A percentile compares a stretch with the other conserved stretches of the same genome.
Evolutionary conservation across 2,329 filamentous ascomycete genomes (phyloP).

Genomic region (Botrytis cinerea): DNA sequence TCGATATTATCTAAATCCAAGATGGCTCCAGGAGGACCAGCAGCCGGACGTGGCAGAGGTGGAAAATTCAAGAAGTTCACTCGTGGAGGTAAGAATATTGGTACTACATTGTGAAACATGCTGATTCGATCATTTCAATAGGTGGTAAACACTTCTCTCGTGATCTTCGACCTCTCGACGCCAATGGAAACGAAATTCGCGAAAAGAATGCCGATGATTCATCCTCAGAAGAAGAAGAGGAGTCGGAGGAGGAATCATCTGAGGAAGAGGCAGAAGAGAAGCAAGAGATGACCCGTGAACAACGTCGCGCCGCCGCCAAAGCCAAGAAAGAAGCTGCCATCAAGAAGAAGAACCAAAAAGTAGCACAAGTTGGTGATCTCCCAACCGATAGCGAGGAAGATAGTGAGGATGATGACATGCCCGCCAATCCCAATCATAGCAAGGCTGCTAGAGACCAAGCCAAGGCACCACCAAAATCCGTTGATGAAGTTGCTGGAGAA

Average conservation of each 20-base stretch:
- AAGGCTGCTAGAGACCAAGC: constrained; percentile 67
- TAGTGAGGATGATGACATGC: constrained; percentile 64
- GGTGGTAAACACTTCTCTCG: constrained; percentile 96
- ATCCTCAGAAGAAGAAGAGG: constrained; percentile 54
- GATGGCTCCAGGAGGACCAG: constrained; percentile 54
- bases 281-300: constrained; percentile 73
- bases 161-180: constrained; percentile 83
- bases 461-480: constrained; percentile 44
- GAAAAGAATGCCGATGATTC: constrained; percentile 65
- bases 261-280: constrained; percentile 51
- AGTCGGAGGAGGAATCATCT: constrained; percentile 53
- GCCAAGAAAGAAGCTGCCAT: constrained; percentile 89
- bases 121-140: constrained; percentile 44
- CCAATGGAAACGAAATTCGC: constrained; percentile 83
- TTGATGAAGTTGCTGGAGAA: constrained; percentile 55
- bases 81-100: constrained; percentile 69
- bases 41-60: constrained; percentile 63
- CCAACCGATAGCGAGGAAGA: constrained; percentile 68
- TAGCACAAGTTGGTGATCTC: constrained; percentile 81
- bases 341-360: constrained; percentile 68
- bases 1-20: constrained; percentile 1
- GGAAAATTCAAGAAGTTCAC: constrained; percentile 95
- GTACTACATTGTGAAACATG: neutral
- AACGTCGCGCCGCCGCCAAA: constrained; percentile 84
- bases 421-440: constrained; percentile 89